Evolutionary conservation across 495 filamentous ascomycete species (phyloP), one percentile per base, ranked within the genome.

Genomic region (Aspergillus cristatus): DNA sequence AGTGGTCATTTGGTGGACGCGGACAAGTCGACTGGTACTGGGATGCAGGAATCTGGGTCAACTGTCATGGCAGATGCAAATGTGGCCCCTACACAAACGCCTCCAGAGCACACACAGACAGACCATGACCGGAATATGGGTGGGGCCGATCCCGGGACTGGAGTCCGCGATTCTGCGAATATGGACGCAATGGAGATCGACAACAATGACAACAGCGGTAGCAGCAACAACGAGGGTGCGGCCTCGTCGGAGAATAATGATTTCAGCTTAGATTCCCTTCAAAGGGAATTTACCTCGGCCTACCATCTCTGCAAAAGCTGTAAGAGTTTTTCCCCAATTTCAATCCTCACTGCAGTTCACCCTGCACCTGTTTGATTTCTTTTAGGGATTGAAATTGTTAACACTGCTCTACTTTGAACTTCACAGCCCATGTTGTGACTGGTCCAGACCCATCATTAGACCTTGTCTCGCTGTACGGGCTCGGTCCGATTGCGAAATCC

Each of bases 391-490:
- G 46, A 48, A 41, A 46, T 53, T 62, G 55, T 70, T 70, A 68
- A 70, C 63, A 58, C 52, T 50, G 35, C 52, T 37, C 38, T 56
- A 48, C 50, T 53, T 37, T 28, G 44, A 37, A 48, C 41, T 53
- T 38, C 22, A 63, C 53, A 70, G 67, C 62, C 50, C 53, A 62
- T 50, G 50, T 53, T 51, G 55, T 55, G 33, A 62, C 62, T 46
- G 63, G 67, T 47, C 81, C 81, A 35, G 72, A 81, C 51, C 71
- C 72, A 24, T 67, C 71, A 34, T 55, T 76, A 43, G 76, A 84
- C 57, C 68, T 86, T 36, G 65, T 85, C 34, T 65, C 71, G 14
- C 58, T 82, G 35, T 84, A 81, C 57, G 65, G 64, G 24, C 62
- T 86, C 30, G 62, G 73, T 37, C 49, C 64, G 34, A 60, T 85